Base-by-base conservation (phyloP, 371 early-diverging fungal species). In the Rhizopus arrhizus region DNA sequence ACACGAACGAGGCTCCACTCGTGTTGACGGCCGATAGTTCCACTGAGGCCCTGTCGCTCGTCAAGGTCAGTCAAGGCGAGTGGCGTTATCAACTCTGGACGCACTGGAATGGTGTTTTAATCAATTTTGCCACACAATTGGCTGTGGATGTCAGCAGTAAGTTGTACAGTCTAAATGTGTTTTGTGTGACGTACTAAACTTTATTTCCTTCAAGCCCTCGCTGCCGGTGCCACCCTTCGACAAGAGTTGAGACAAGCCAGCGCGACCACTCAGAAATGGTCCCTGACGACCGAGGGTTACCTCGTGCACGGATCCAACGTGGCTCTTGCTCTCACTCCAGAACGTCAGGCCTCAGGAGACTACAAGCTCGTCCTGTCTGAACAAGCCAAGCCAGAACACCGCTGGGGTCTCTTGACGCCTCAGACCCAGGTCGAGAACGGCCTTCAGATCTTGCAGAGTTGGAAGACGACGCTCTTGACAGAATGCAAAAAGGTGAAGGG, bases 81-180 rank as follows among this genome's bases (percentile, higher is more conserved):
- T 79, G 79, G 79, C 70, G 64, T 11, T 11, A 61, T 6, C 85
- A 84, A 53, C 69, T 84, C 5, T 84, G 85, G 85, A 69, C 78
- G 38, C 78, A 79, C 57, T 63, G 70, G 57, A 65, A 80, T 36
- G 85, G 85, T 32, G 72, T 68, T 42, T 56, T 84, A 51, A 71
- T 84, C 63, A 84, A 82, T 60, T 82, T 79, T 65, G 73, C 67
- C 35, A 76, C 78, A 16, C 73, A 77, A 40, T 64, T 78, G 34
- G 81, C 81, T 5, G 57, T 84, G 36, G 69, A 68, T 48, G 65
- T 70, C 10, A 64, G 46, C 6, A 63, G 77, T 74, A 72, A 59
- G 43, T 58, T 5, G 13, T 28, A 55, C 16, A 40, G 8, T 29
- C 22, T 36, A 22, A 40, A 13, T 22, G 22, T 22, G 22, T 43